These are phyloP conservation scores for Ilyonectria mors-panacis DNA, from an alignment of 2,329 filamentous ascomycete genomes.

Conservation along the genomic window DNA sequence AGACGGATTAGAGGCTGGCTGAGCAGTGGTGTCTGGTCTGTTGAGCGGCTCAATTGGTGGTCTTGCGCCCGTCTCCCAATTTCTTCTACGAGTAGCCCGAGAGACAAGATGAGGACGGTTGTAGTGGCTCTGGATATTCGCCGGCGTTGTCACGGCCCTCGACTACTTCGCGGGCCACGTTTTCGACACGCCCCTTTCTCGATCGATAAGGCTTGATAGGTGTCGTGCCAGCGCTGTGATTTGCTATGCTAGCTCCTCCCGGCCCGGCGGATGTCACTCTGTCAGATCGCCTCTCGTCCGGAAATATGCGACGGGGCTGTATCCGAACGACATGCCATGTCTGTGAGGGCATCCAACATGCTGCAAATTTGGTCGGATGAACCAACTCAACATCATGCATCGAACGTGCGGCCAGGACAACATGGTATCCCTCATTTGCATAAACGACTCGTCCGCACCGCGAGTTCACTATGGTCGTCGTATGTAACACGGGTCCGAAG, in stretches of 20 bases:
- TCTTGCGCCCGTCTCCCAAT: not conserved
- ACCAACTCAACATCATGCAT: not conserved
- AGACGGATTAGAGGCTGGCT: constrained; percentile 4
- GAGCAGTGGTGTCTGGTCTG: not conserved
- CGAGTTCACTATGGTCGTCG: constrained; percentile 7
- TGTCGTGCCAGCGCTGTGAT: not conserved
- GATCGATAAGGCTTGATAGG: constrained; percentile 4
- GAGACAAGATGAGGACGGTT: not conserved
- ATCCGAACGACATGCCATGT: not conserved
- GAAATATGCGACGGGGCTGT: not conserved
- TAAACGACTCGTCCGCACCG: not conserved
- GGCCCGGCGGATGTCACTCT: not conserved
- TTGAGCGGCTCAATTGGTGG: not conserved
- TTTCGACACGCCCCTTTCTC: constrained; percentile 10
- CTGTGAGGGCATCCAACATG: not conserved
- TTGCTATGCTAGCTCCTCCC: not conserved
- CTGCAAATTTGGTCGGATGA: not conserved
- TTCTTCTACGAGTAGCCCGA: not conserved
- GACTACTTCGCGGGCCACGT: not conserved
- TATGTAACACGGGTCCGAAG: constrained; percentile 14
- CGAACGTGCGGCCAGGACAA: not conserved
- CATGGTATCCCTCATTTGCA: not conserved
- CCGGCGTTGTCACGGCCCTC: not conserved
- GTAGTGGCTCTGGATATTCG: not conserved
- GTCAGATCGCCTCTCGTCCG: constrained; percentile 3